Conservation (phyloP, 1,139 yeast genomes). For the Kurtzmaniella quercitrusa region DNA sequence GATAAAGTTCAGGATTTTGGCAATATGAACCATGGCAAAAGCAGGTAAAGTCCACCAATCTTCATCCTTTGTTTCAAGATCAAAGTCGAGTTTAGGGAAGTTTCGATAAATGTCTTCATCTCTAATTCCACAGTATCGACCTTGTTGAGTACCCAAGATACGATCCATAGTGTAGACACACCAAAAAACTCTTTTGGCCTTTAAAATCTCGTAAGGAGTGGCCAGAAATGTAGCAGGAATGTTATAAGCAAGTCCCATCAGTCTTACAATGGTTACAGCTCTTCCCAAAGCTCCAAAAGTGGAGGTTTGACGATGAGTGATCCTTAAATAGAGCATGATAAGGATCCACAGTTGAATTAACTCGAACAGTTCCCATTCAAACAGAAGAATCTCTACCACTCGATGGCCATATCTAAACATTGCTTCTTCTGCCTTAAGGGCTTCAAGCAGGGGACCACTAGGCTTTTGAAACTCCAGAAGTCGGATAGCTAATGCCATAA, state of each 20-base stretch:
- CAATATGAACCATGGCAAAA: constrained; percentile 42
- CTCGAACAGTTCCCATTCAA: constrained; percentile 69
- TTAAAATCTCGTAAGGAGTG: constrained; percentile 44
- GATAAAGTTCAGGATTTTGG: constrained; percentile 33
- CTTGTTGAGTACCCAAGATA: constrained; percentile 51
- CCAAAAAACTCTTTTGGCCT: constrained; percentile 57
- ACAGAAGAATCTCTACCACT: constrained; percentile 46
- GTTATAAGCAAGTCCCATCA: constrained; percentile 50
- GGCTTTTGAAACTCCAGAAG: constrained; percentile 45
- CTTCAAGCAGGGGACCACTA: constrained; percentile 27
- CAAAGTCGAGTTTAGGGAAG: constrained; percentile 32
- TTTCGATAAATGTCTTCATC: constrained; percentile 29
- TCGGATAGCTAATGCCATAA: constrained; percentile 50
- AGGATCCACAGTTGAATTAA: constrained; percentile 62
- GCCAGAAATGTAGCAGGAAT: constrained; percentile 12
- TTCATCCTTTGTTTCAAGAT: constrained; percentile 31
- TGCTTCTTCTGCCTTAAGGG: constrained; percentile 42
- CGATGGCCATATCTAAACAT: constrained; percentile 49
- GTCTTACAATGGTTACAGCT: constrained; percentile 51
- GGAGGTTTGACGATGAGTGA: constrained; percentile 56
- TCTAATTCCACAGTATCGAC: constrained; percentile 42
- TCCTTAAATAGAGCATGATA: constrained; percentile 49
- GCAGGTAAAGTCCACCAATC: constrained; percentile 55
- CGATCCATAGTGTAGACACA: constrained; percentile 54
- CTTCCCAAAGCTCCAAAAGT: constrained; percentile 49